Evolutionary conservation across 169 alveolate genomes (phyloP), one percentile per base, ranked within the genome.

Genomic region (Eimeria tenella): DNA sequence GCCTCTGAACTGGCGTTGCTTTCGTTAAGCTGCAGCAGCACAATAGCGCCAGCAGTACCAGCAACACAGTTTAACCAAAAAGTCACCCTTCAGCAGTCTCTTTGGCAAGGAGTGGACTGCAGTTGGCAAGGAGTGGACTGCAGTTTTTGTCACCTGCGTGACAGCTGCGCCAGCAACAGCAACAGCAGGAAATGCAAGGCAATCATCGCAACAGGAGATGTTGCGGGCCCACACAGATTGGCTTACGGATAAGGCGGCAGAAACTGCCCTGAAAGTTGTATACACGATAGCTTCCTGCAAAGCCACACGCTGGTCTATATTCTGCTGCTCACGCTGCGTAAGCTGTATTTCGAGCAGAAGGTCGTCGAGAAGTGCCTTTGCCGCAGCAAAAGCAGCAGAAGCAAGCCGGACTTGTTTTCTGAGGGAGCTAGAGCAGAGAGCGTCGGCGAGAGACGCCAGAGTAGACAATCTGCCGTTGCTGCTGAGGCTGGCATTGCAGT

Each of bases 31-130:
- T 15, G 68, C 87, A 50, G 87, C 87, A 55, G 71, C 81, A 31
- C 83, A 73, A 73, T 25, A 15, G 60, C 83, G 83, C 53, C 70
- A 77, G 83, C 4, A 68, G 4, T 25, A 63, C 31, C 81, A 71
- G 81, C 81, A 23, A 5, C 53, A 58, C 83, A 73, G 83, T 11
- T 31, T 31, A 31, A 31, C 42, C 42, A 31, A 31, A 31, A 31
- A 31, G 42, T 31, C 42, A 31, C 42, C 42, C 42, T 31, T 31
- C 42, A 31, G 42, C 42, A 31, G 42, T 31, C 42, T 31, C 42
- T 31, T 31, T 31, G 42, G 42, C 42, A 31, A 31, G 42, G 42
- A 31, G 42, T 58, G n/a, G 65, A 9, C 65, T 9, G 65, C 65
- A 9, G 5, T 9, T 15, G n/a, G n/a, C 23, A 11, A 65, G 31